Evolutionary conservation across 805 yeast species (phyloP).

Genomic region (Sugiyamaella chiloensis): DNA sequence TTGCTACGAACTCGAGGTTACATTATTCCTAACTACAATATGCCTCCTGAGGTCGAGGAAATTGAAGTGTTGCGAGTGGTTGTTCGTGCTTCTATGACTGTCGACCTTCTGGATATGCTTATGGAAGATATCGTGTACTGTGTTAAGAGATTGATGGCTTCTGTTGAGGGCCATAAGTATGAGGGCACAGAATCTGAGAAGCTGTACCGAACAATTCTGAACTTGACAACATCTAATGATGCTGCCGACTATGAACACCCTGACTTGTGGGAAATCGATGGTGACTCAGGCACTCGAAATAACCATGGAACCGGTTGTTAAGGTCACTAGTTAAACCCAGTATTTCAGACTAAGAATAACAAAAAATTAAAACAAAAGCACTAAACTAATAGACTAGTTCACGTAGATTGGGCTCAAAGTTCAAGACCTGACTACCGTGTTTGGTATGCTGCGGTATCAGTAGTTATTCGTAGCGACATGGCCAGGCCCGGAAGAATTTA

Average conservation of each 20-base stretch:
- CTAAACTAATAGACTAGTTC: no score
- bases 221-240: constrained; percentile 24
- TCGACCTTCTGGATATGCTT: constrained; percentile 59
- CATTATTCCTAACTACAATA: constrained; percentile 85
- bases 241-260: constrained; percentile 30
- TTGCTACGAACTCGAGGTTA: constrained; percentile 76
- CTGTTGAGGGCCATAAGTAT: constrained; percentile 35
- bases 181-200: constrained; percentile 14
- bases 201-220: constrained; percentile 21
- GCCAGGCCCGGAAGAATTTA: no score
- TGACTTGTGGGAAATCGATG: constrained; percentile 23
- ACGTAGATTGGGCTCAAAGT: no score
- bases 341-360: no score
- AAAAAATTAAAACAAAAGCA: no score
- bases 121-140: constrained; percentile 57
- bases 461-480: no score
- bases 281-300: constrained; percentile 10
- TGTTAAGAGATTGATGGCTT: constrained; percentile 49
- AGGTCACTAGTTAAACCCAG: no score
- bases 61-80: constrained; percentile 81
- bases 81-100: constrained; percentile 65
- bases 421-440: no score
- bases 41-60: constrained; percentile 58
- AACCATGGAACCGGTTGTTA: constrained; percentile 4
- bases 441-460: no score